Base-by-base conservation (phyloP, 2,329 filamentous ascomycete species). In the Fusarium virguliforme region DNA sequence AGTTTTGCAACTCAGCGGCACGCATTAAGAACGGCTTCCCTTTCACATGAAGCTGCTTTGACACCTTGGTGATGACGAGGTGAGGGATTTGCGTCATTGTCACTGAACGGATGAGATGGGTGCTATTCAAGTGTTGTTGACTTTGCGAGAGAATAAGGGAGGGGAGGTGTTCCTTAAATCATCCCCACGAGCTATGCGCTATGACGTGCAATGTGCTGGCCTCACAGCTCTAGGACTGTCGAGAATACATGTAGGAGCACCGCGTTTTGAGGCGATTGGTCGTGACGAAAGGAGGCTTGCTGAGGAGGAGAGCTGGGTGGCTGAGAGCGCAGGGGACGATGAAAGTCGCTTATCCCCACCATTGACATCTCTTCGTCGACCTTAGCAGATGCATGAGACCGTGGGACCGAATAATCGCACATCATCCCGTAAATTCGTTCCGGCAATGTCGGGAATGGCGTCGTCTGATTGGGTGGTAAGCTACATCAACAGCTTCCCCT, bases 11-110 rank as follows among this genome's bases (percentile, higher is more conserved):
- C 67, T 80, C 78, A 57, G 66, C 78, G 9, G 70, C 64, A 3
- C 72, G 72, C 67, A 77, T 77, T 18, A 81, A 72, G 58, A 80
- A 80, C 3, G 79, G 79, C 56, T 79, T 76, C 37, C 77, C 79
- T 41, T 80, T 75, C 43, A 81, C 74, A 12, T 80, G 73, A 55
- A 81, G 74, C 58, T 80, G 79, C 7, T 48, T 65, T 4, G 55
- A 60, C 8, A 13, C 43, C 51, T 18, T 43, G 12, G 56, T 60
- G 8, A 41, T 48, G n/a, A 34, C 30, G 5, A 67, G 38, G 18
- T 64, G 62, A 15, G 62, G 62, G 12, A 59, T 63, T 54, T 38
- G 51, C 3, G 35, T 15, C 43, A 48, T 48, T 3, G 26, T 18
- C 43, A 48, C 30, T 48, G 43, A 26, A 26, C 26, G 43, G 43